Evolutionary conservation across 768 basidiomycete genomes (phyloP).

Genomic region (Boletus sp.): DNA sequence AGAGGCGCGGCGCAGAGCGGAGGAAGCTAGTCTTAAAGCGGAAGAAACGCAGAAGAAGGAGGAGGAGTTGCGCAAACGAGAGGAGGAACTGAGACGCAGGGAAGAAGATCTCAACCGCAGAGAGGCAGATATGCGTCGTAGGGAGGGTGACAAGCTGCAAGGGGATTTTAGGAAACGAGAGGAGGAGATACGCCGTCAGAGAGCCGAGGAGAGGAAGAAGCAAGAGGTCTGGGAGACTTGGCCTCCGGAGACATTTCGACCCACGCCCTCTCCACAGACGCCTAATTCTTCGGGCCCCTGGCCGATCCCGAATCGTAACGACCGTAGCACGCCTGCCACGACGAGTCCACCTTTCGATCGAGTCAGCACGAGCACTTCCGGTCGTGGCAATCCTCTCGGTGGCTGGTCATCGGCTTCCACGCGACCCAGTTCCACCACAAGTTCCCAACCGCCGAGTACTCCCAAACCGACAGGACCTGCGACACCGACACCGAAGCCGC

Average conservation of each 20-base stretch:
- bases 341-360: constrained; percentile 33
- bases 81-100: constrained; percentile 29
- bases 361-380: constrained; percentile 26
- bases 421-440: constrained; percentile 27
- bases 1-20: constrained; percentile 26
- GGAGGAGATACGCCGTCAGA: constrained; percentile 31
- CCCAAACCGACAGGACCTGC: constrained; percentile 25
- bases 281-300: constrained; percentile 28
- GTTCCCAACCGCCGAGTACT: constrained; percentile 23
- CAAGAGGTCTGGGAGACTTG: constrained; percentile 30
- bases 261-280: constrained; percentile 29
- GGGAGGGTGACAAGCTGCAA: constrained; percentile 27
- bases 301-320: constrained; percentile 33
- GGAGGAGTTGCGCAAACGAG: constrained; percentile 23
- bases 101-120: constrained; percentile 35
- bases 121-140: constrained; percentile 31
- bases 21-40: constrained; percentile 25
- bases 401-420: constrained; percentile 32
- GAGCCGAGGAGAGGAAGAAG: constrained; percentile 32
- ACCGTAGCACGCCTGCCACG: constrained; percentile 33
- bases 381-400: constrained; percentile 27
- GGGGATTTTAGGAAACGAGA: constrained; percentile 32
- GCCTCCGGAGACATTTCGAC: constrained; percentile 25
- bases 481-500: constrained; percentile 22
- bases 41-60: constrained; percentile 28